Evolutionary conservation across 495 filamentous ascomycete genomes (phyloP), one percentile per base, ranked within the genome.

Genomic region (Hypoxylon perforatum): DNA sequence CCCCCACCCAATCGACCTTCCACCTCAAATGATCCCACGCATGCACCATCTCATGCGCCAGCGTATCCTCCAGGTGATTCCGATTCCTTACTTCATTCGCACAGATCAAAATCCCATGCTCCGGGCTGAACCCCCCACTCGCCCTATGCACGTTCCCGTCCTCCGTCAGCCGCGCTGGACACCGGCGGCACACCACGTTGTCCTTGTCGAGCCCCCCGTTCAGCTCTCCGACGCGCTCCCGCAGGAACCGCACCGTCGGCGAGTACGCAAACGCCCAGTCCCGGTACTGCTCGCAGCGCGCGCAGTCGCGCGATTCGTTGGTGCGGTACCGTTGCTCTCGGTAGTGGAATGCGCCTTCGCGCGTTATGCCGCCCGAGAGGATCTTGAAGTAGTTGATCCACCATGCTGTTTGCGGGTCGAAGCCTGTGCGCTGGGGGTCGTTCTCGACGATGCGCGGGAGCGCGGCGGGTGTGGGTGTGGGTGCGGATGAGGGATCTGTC

Each of bases 21-120:
- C 92, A 99, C 64, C 93, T 76, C 69, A 97, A 73, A 76, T 97
- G 91, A 73, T 99, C 95, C 81, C 92, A 98, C 8, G 93, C 94
- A 80, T 99, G 95, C 54, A 99, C 89, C 90, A 99, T 93, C 81
- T 99, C 95, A 78, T 99, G 95, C 41, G 95, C 90, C 72, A 99
- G 81, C 30, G 92, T 97, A 75, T 99, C 95, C 81, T 99, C 95
- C 65, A 96, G 71, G 70, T 96, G 91, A 1, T 86, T 83, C 46
- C 86, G 81, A 70, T 90, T 86, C 46, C 86, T 79, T 75, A 97
- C 81, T 75, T 91, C 86, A 73, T 99, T 98, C 25, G 96, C 91
- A 75, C 96, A 98, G 3, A 99, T 76, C 72, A 93, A 63, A 49
- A 99, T 97, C 3, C 95, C 95, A 68, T 91, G 90, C 28, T 90